Percentiles rank a stretch among this genome's conserved stretches.
Evolutionary conservation across 768 basidiomycete genomes (phyloP).

Genomic region (Tricholoma saponaceum): DNA sequence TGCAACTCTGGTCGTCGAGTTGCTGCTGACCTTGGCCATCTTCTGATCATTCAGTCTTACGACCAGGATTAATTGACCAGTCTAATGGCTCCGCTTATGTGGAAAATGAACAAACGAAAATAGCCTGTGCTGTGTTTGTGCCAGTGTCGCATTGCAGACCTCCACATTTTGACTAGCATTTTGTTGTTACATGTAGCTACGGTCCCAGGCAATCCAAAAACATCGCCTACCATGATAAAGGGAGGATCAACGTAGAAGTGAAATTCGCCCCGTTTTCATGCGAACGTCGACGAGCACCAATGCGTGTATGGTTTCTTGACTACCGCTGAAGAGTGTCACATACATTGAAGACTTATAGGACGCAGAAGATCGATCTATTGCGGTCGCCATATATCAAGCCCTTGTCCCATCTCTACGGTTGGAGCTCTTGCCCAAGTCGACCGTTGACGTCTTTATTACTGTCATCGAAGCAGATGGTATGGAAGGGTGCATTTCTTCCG

Average conservation of each 20-base stretch:
- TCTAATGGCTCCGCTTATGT: constrained; percentile 98
- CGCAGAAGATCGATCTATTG: constrained; percentile 86
- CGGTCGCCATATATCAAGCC: constrained; percentile 81
- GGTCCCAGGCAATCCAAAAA: constrained; percentile 85
- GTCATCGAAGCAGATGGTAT: constrained; percentile 90
- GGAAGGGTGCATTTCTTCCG: constrained; percentile 85
- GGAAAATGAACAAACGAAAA: constrained; percentile 87
- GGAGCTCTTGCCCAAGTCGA: constrained; percentile 90
- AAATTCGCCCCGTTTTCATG: constrained; percentile 97
- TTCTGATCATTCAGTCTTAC: constrained; percentile 55
- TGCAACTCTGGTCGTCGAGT: neutral
- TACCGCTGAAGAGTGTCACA: constrained; percentile 9
- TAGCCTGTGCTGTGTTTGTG: constrained; percentile 93
- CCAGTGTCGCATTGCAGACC: neutral
- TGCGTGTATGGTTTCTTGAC: constrained; percentile 58
- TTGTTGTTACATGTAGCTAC: constrained; percentile 44
- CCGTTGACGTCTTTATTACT: constrained; percentile 86
- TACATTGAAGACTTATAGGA: constrained; percentile 53
- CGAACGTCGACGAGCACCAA: constrained; percentile 68
- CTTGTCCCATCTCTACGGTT: constrained; percentile 80
- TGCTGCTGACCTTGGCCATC: neutral
- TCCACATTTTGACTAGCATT: constrained; percentile 2
- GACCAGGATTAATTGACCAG: constrained; percentile 86
- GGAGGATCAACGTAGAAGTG: constrained; percentile 89
- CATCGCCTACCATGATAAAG: constrained; percentile 78